Percentiles rank a stretch among this genome's conserved stretches.
Evolutionary conservation across 2,329 filamentous ascomycete species (phyloP).

Genomic region (Aspergillus sergii): DNA sequence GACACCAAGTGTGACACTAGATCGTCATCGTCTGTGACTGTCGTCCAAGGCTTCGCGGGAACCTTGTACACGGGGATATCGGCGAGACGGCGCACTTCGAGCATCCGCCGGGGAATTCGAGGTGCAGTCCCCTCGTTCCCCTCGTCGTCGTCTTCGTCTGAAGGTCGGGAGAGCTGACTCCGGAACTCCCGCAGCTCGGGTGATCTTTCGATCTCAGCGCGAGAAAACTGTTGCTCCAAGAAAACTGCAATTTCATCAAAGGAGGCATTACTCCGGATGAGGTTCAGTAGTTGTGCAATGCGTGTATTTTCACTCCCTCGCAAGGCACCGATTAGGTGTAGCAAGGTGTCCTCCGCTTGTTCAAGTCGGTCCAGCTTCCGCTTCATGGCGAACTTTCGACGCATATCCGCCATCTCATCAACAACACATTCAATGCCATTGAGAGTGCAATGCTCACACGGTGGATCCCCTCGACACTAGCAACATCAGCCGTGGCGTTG

Average conservation of each 20-base stretch:
- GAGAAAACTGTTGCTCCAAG: constrained; percentile 21
- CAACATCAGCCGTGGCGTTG: not conserved
- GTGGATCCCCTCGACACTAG: constrained; percentile 31
- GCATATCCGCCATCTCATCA: constrained; percentile 32
- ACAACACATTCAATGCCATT: constrained; percentile 30
- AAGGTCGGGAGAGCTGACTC: constrained; percentile 12
- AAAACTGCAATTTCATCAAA: constrained; percentile 25
- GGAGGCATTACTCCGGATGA: constrained; percentile 30
- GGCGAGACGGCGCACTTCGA: constrained; percentile 28
- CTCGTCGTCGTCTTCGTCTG: constrained; percentile 11
- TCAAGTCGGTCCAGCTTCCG: constrained; percentile 26
- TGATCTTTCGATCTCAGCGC: constrained; percentile 14
- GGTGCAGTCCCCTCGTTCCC: not conserved
- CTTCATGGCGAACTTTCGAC: constrained; percentile 29
- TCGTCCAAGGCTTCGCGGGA: constrained; percentile 37
- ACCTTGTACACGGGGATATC: constrained; percentile 29
- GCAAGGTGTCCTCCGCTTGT: constrained; percentile 19
- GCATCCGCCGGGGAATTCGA: constrained; percentile 15
- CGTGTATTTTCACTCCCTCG: constrained; percentile 22
- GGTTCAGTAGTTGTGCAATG: constrained; percentile 25
- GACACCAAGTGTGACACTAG: constrained; percentile 38
- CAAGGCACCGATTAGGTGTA: constrained; percentile 23
- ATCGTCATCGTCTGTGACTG: constrained; percentile 33
- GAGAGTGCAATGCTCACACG: constrained; percentile 30
- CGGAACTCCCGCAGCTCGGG: constrained; percentile 21